Base-by-base conservation (phyloP, 768 basidiomycete genomes). In the Agrocybe pediades region DNA sequence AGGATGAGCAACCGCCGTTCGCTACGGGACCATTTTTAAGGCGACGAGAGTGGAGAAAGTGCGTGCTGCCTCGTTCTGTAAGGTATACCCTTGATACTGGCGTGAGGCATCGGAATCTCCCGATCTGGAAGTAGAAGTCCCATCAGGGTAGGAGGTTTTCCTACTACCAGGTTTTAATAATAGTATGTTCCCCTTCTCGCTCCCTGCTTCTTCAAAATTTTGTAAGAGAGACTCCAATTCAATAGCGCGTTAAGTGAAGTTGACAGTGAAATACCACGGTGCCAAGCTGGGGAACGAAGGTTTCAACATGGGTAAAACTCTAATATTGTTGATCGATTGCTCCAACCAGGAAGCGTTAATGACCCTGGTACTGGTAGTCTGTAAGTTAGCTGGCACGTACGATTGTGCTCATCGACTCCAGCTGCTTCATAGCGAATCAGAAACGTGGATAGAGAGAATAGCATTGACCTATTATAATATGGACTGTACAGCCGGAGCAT, bases 51-150 rank as follows among this genome's bases (percentile, higher is more conserved):
- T 51, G 43, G 58, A 57, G 66, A 58, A 56, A 62, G 52, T 67
- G 73, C 73, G 73, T 71, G 74, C 53, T 49, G 66, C 76, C 76
- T 78, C 74, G 71, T 75, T 77, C 69, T 67, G 55, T 56, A 64
- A 65, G 61, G 54, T 59, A 59, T 55, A 62, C 61, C 66, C 61
- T 62, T 64, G 61, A 58, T 15, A 66, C 58, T 60, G 67, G 63
- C 68, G 71, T 60, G 69, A 74, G 72, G 75, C 71, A 68, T 65
- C 73, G 73, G 74, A 71, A 70, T 66, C 68, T 71, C 68, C 66
- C 64, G 65, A 63, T 59, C 51, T 59, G 54, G 24, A 59, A 48
- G 50, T 51, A 53, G 42, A 46, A 50, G 41, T 41, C 57, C 54
- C 53, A 57, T 62, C 59, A 57, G 57, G 56, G 59, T 64, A 60